Evolutionary conservation across 2,329 filamentous ascomycete species (phyloP).

Genomic region (Aspergillus melleus): DNA sequence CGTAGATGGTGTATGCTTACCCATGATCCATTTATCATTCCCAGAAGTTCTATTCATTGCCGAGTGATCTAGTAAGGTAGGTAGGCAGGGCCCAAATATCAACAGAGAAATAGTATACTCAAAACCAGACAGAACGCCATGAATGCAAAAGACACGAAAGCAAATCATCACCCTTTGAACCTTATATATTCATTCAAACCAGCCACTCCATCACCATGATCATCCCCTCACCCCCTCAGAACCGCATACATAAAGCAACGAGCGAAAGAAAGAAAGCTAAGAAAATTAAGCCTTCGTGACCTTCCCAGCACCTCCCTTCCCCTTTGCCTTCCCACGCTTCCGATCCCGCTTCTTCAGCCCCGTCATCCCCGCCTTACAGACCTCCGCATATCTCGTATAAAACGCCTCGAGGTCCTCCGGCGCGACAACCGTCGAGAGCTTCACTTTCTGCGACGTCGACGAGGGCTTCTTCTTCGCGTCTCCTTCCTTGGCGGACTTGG

Average conservation of each 20-base stretch:
- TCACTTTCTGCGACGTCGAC: conserved; percentile 63
- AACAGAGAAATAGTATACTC: conserved; percentile 6
- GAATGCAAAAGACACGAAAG: conserved; percentile 24
- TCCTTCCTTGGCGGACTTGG: conserved; percentile 26
- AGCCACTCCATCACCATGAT: conserved; percentile 6
- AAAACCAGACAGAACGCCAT: conserved; percentile 23
- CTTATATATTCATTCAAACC: background rate
- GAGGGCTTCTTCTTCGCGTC: conserved; percentile 36
- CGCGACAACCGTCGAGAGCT: conserved; percentile 79
- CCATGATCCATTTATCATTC: background rate
- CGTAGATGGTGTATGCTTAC: background rate
- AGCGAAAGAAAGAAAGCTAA: background rate
- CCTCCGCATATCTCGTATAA: conserved; percentile 81
- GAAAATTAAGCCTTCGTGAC: conserved; percentile 30
- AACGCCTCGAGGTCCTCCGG: conserved; percentile 76
- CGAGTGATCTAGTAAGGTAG: background rate
- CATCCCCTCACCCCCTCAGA: too few species aligned
- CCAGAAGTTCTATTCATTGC: background rate
- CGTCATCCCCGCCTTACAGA: conserved; percentile 86
- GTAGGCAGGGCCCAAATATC: background rate
- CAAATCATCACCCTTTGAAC: background rate
- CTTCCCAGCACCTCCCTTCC: conserved; percentile 42
- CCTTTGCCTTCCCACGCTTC: conserved; percentile 73
- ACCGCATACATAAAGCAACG: too few species aligned
- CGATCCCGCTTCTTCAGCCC: conserved; percentile 90